phyloP scores from a whole-genome alignment of 2,329 filamentous ascomycete genomes.

The Fonsecaea nubica region DNA sequence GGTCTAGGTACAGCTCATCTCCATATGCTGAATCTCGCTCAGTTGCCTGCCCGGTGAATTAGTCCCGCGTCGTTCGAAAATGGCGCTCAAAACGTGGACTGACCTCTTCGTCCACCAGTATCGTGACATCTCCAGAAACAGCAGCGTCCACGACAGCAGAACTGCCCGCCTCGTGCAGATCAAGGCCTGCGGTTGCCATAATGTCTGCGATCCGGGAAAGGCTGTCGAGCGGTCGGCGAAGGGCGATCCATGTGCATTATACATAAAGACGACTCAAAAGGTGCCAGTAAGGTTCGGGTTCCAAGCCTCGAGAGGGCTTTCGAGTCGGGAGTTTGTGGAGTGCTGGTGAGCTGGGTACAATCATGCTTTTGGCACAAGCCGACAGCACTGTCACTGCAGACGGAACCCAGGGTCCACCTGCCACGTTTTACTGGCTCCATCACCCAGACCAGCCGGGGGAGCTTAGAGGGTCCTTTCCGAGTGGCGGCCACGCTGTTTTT shows the following conservation, averaged over 20 bases:
- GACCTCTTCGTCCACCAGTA: conserved; percentile 1
- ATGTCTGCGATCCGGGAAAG: not conserved
- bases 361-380: not conserved
- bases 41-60: not conserved
- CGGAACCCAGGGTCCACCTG: not conserved
- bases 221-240: not conserved
- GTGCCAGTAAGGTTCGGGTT: not conserved
- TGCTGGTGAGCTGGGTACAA: not conserved
- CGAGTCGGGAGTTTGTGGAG: not conserved
- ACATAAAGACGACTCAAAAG: not conserved
- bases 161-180: not conserved
- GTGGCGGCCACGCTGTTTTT: not conserved
- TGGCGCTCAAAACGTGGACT: not conserved
- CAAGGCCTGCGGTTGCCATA: not conserved
- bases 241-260: not conserved
- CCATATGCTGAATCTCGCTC: conserved; percentile 8
- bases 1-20: not conserved
- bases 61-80: not conserved
- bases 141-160: not conserved
- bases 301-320: not conserved
- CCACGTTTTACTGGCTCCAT: not conserved
- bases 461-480: not conserved
- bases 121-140: not conserved
- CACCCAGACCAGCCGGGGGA: not conserved
- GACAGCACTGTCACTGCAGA: not conserved